Percentiles rank a stretch among this genome's conserved stretches.
Evolutionary conservation across 208 protist genomes (phyloP).

Genomic region (Crithidia mellificae): DNA sequence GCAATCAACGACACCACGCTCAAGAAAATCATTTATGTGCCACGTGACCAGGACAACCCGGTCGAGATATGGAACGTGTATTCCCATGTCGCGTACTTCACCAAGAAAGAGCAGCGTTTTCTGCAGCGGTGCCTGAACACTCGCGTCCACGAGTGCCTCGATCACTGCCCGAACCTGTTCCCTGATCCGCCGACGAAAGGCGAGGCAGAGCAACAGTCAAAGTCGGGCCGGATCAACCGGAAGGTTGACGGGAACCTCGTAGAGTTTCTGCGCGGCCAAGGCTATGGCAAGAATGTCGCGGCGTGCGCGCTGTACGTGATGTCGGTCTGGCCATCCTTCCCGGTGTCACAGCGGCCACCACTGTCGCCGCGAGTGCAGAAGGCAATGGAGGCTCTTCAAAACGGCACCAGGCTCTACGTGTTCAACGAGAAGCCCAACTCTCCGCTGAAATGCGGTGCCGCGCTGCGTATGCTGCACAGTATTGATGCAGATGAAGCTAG

Average conservation of each 20-base stretch:
- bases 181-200: background rate
- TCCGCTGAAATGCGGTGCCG: constrained; percentile 39
- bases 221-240: background rate
- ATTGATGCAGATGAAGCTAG: constrained; percentile 46
- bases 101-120: constrained; percentile 45
- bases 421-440: constrained; percentile 48
- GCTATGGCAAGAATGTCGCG: constrained; percentile 33
- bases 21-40: constrained; percentile 21
- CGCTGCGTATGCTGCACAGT: constrained; percentile 45
- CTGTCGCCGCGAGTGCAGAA: constrained; percentile 35
- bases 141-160: constrained; percentile 20
- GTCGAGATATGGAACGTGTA: constrained; percentile 55
- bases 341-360: constrained; percentile 30
- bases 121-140: constrained; percentile 28
- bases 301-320: constrained; percentile 46
- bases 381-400: constrained; percentile 36
- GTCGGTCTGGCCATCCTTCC: constrained; percentile 52
- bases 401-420: constrained; percentile 44
- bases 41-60: constrained; percentile 45
- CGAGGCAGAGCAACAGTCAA: background rate
- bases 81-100: constrained; percentile 48
- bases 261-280: constrained; percentile 8
- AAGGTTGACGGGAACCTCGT: constrained; percentile 15
- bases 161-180: constrained; percentile 25
- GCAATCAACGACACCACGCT: constrained; percentile 13